Conservation (phyloP, 2,329 filamentous ascomycete species). For the Fusarium sp. region DNA sequence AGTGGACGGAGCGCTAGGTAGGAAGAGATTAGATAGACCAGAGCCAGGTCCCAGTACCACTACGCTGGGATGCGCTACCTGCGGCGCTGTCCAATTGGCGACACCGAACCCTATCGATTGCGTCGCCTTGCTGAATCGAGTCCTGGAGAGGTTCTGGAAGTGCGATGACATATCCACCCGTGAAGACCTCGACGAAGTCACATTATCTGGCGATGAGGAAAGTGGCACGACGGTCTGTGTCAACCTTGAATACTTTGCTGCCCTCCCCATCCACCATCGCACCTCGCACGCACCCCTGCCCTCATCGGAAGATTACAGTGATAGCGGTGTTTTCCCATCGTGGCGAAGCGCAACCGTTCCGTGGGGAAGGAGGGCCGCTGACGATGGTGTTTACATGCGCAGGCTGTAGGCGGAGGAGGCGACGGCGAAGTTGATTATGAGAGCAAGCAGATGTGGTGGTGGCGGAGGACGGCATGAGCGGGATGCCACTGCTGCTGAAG, state of each 20-base stretch:
- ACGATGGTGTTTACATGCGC: not conserved
- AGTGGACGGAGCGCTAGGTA: constrained; percentile 2
- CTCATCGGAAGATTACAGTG: constrained; percentile 5
- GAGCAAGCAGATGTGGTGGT: not conserved
- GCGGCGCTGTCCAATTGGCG: constrained; percentile 28
- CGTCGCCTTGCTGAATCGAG: constrained; percentile 14
- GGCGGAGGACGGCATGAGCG: constrained; percentile 9
- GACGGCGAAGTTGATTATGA: not conserved
- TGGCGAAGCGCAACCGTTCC: constrained; percentile 19
- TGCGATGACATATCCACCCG: constrained; percentile 22
- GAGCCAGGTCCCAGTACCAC: constrained; percentile 31
- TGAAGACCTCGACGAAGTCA: constrained; percentile 27
- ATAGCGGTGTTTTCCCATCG: constrained; percentile 13
- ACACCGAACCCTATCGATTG: constrained; percentile 24
- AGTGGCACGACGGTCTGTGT: constrained; percentile 32
- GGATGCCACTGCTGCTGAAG: constrained; percentile 6
- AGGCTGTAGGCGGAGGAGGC: not conserved
- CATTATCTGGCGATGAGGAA: constrained; percentile 16
- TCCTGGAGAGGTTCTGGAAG: constrained; percentile 17
- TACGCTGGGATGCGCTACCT: constrained; percentile 33
- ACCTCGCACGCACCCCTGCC: not conserved
- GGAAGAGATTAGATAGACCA: constrained; percentile 32
- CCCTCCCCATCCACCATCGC: not conserved
- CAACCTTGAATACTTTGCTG: constrained; percentile 12
- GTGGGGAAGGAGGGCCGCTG: constrained; percentile 11